A percentile compares a stretch with the other conserved stretches of the same genome.
phyloP scores from a whole-genome alignment of 192 early-diverging fungal genomes.

The Backusella morwellensis region DNA sequence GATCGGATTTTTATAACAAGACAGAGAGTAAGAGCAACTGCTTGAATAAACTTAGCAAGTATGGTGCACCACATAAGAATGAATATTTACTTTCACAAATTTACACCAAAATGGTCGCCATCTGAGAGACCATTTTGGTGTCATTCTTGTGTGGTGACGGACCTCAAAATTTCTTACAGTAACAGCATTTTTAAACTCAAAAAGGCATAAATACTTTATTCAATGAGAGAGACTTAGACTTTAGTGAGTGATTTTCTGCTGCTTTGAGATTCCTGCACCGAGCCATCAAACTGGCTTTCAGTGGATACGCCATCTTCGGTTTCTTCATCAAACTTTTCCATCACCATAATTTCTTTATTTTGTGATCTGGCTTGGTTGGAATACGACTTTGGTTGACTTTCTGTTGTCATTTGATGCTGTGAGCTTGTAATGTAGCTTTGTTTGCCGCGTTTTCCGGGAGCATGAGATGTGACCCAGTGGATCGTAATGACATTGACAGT shows the following conservation, averaged over 20 bases:
- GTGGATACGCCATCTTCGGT: background rate
- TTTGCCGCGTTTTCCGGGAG: background rate
- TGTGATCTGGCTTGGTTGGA: background rate
- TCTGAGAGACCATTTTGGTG: too few species aligned
- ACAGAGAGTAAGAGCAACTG: too few species aligned
- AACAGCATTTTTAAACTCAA: too few species aligned
- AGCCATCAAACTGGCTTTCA: background rate
- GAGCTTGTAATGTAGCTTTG: background rate
- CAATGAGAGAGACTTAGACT: background rate
- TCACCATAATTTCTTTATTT: background rate
- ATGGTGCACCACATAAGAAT: too few species aligned
- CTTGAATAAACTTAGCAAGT: too few species aligned
- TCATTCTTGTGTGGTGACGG: too few species aligned
- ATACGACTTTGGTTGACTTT: too few species aligned
- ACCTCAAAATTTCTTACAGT: too few species aligned
- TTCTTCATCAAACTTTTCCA: background rate
- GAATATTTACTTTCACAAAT: too few species aligned
- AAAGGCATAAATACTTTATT: background rate
- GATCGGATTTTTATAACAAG: too few species aligned
- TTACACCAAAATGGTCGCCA: too few species aligned
- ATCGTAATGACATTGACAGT: slow-evolving; percentile 38
- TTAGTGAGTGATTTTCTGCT: slow-evolving; percentile 6
- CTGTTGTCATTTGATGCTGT: background rate
- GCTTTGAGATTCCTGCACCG: slow-evolving; percentile 1
- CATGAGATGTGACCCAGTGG: slow-evolving; percentile 24